Conservation (phyloP, 768 basidiomycete species). For the Suillus subluteus region DNA sequence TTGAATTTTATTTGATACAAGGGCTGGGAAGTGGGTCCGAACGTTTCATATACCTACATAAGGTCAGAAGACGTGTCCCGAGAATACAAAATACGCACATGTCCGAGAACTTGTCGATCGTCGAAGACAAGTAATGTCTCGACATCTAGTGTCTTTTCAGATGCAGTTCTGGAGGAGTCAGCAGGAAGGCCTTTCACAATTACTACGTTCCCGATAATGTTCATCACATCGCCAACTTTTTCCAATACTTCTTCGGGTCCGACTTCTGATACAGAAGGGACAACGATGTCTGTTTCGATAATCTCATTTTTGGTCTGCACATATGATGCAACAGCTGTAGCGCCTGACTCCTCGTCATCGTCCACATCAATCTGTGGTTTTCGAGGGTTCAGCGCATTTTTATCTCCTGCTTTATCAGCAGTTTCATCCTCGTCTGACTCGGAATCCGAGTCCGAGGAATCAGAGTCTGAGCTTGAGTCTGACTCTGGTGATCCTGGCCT, state of each 20-base stretch:
- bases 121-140: conserved; percentile 91
- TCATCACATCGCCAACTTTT: conserved; percentile 78
- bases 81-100: conserved; percentile 54
- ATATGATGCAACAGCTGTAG: conserved; percentile 44
- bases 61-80: conserved; percentile 18
- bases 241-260: conserved; percentile 68
- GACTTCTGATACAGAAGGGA: conserved; percentile 69
- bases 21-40: conserved; percentile 90
- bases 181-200: conserved; percentile 69
- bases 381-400: conserved; percentile 1
- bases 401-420: conserved; percentile 14
- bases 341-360: conserved; percentile 58
- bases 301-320: conserved; percentile 75
- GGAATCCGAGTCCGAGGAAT: conserved; percentile 25
- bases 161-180: conserved; percentile 45
- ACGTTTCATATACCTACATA: conserved; percentile 87
- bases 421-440: conserved; percentile 26
- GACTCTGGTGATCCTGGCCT: conserved; percentile 40
- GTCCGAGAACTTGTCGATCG: conserved; percentile 88
- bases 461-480: conserved; percentile 38
- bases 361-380: conserved; percentile 39
- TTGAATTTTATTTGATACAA: conserved; percentile 89
- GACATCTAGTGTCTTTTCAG: conserved; percentile 75
- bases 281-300: conserved; percentile 54
- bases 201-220: conserved; percentile 70